Evolutionary conservation across 1,284 basidiomycete species (phyloP).

Genomic region (Puccinia hordei): DNA sequence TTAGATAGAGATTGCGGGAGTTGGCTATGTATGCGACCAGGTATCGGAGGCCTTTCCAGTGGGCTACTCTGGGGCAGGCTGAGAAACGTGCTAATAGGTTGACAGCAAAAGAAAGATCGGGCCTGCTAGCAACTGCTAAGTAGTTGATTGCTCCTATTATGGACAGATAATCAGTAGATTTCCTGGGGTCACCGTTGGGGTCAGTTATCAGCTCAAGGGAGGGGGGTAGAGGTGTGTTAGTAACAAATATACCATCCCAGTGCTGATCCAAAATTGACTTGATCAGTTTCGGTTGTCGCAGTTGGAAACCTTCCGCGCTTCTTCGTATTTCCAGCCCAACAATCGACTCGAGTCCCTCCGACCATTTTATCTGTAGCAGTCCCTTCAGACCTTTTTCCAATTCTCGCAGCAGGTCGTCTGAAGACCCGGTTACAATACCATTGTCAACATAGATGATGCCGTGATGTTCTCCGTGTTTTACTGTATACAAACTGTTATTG

Average conservation of each 20-base stretch:
- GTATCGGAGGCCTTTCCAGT: too few relatives aligned
- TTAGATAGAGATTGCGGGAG: neutral
- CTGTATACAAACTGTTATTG: neutral
- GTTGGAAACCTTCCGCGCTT: neutral
- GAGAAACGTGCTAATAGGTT: neutral
- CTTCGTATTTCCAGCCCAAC: neutral
- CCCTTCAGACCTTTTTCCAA: neutral
- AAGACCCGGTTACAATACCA: neutral
- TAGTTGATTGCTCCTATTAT: neutral
- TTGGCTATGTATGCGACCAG: neutral
- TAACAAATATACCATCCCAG: neutral
- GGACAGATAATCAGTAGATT: neutral
- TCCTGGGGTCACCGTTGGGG: neutral
- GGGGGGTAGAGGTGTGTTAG: neutral
- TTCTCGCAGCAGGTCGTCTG: neutral
- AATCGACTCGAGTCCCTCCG: neutral
- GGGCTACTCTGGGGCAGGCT: too few relatives aligned
- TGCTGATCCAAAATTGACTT: neutral
- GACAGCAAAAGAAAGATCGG: neutral
- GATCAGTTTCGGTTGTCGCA: constrained; percentile 4
- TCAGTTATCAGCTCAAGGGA: neutral
- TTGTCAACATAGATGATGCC: constrained; percentile 1
- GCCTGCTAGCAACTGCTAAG: neutral
- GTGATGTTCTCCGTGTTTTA: neutral
- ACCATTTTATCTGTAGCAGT: constrained; percentile 8